Evolutionary conservation across 495 filamentous ascomycete genomes (phyloP).

Genomic region (Penicillium parvum): DNA sequence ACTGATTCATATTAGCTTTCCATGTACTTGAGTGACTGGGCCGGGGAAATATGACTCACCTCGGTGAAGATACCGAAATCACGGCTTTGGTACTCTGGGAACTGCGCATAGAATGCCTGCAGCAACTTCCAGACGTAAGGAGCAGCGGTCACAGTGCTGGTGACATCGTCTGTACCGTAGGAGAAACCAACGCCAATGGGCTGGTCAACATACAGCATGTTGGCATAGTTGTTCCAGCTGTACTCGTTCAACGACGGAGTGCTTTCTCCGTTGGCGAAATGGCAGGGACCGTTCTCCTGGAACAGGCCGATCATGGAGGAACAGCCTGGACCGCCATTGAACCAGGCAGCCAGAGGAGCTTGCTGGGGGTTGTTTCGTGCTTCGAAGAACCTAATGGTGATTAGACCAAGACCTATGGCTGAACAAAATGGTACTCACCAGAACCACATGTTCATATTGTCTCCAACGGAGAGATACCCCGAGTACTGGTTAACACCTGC

Average conservation of each 20-base stretch:
- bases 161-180: conserved; percentile 45
- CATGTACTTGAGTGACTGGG: background rate
- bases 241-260: background rate
- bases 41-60: conserved; percentile 9
- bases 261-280: background rate
- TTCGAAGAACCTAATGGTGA: conserved; percentile 52
- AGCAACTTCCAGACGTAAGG: conserved; percentile 52
- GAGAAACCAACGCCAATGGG: conserved; percentile 43
- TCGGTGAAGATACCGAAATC: conserved; percentile 52
- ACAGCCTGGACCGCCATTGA: conserved; percentile 48
- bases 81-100: conserved; percentile 50
- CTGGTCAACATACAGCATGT: conserved; percentile 45
- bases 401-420: background rate
- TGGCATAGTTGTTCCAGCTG: conserved; percentile 1
- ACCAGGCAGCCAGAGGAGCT: conserved; percentile 55
- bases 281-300: conserved; percentile 39
- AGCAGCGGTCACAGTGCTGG: conserved; percentile 47
- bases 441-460: conserved; percentile 54
- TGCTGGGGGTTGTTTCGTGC: conserved; percentile 46
- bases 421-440: conserved; percentile 28
- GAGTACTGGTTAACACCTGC: conserved; percentile 53
- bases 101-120: conserved; percentile 52
- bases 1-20: conserved; percentile 22
- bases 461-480: conserved; percentile 50
- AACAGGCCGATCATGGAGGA: conserved; percentile 39